Base-by-base conservation (phyloP, 2,329 filamentous ascomycete species). In the Podosphaera aphanis region DNA sequence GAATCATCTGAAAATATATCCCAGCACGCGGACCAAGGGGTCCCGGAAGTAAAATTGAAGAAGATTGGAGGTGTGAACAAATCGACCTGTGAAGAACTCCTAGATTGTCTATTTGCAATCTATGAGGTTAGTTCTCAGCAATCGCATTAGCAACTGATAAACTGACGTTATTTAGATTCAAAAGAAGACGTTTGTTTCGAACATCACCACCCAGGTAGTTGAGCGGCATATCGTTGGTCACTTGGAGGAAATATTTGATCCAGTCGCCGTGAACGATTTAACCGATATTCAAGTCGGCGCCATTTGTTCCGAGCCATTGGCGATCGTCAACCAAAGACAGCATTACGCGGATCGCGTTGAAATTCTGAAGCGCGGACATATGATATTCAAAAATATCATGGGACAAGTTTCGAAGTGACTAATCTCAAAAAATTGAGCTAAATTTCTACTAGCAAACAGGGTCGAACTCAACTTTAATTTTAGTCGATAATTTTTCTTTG, bases 181-280 rank as follows among this genome's bases (percentile, higher is more conserved):
- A 0, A 49, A 57, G 37, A 60, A 61, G 40, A 55, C 49, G 0
- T 62, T 60, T 45, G 45, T 62, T 2, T 57, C 57, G 2, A 60
- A 61, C 40, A 47, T 61, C 8, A 60, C 58, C 0, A 57, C 48
- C 0, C 59, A 61, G 44, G 57, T 61, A 18, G 52, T 61, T 3
- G 58, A 60, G 37, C 55, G 57, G n/a, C 57, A 59, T 43, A 56
- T 61, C 27, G 46, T 61, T 1, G 49, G 49, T 3, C 54, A 52
- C 5, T 50, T 60, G 6, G 51, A 57, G 21, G 47, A 51, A 2
- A 57, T 60, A 21, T 57, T 60, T 45, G 56, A 50, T 1, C 56
- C 58, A 19, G 37, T 46, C 2, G 23, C 20, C 2, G 44, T 46
- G 10, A 33, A 46, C 33, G 21, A 23, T 1, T 45, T 58, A 46